Conservation (phyloP, 495 filamentous ascomycete genomes). For the Tuber melanosporum region DNA sequence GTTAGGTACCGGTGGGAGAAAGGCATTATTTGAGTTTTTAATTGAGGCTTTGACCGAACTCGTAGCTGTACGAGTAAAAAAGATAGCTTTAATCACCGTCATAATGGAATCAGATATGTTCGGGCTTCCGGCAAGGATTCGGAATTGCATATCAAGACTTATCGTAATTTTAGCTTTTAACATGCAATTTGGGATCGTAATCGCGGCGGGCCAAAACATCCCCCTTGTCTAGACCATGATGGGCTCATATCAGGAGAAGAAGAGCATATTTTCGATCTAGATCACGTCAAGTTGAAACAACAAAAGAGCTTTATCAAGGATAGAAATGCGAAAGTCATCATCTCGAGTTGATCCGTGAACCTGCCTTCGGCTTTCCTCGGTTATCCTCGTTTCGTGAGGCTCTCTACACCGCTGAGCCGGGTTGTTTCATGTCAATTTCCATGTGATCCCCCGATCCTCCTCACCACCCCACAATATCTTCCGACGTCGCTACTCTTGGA, state of each 20-base stretch:
- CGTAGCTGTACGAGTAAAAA: too few relatives aligned
- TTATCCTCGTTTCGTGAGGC: not conserved
- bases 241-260: not conserved
- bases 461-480: not conserved
- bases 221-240: too few relatives aligned
- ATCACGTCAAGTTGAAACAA: not conserved
- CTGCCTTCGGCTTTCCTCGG: not conserved
- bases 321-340: not conserved
- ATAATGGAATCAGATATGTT: too few relatives aligned
- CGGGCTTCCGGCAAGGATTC: too few relatives aligned
- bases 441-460: not conserved
- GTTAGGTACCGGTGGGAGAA: too few relatives aligned
- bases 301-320: not conserved
- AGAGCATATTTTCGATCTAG: not conserved
- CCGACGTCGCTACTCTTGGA: not conserved
- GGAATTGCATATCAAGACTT: too few relatives aligned
- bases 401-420: not conserved
- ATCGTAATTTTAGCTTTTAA: too few relatives aligned
- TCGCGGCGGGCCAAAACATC: too few relatives aligned
- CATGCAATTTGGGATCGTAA: too few relatives aligned
- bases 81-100: too few relatives aligned
- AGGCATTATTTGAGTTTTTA: too few relatives aligned
- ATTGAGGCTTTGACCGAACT: too few relatives aligned
- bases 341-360: not conserved
- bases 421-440: not conserved